A percentile compares a stretch with the other conserved stretches of the same genome.
Evolutionary conservation across 768 basidiomycete genomes (phyloP).

Genomic region (Amyloporia xantha): DNA sequence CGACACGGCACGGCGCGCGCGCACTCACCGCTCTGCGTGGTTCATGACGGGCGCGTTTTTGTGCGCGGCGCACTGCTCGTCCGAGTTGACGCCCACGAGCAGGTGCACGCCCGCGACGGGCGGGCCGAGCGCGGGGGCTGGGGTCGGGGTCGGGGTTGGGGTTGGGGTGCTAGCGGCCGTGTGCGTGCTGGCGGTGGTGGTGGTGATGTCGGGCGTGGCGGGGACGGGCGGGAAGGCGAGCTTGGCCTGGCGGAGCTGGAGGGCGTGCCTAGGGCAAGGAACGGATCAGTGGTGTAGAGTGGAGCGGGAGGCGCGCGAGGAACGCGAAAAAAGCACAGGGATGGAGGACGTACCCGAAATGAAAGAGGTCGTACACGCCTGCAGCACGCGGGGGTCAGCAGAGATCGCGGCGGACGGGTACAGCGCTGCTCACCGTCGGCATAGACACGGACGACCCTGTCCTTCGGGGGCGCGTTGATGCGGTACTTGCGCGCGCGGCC

Average conservation of each 20-base stretch:
- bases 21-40: constrained; percentile 69
- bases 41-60: constrained; percentile 84
- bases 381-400: constrained; percentile 3
- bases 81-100: constrained; percentile 89
- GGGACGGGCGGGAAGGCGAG: constrained; percentile 55
- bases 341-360: constrained; percentile 68
- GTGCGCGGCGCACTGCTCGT: constrained; percentile 70
- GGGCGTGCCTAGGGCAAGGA: constrained; percentile 60
- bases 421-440: constrained; percentile 68
- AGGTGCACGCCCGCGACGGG: constrained; percentile 75
- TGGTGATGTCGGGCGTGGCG: neutral
- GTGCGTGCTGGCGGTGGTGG: neutral
- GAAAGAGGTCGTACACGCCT: constrained; percentile 97
- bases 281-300: neutral
- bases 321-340: no score
- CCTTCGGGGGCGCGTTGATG: constrained; percentile 78
- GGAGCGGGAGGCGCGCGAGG: constrained; percentile 1
- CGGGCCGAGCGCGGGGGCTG: neutral
- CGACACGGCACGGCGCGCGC: neutral
- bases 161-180: neutral
- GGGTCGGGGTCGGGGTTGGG: neutral
- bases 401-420: neutral
- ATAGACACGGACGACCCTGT: constrained; percentile 81
- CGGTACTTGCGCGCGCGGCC: constrained; percentile 45
- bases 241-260: constrained; percentile 96